Percentiles rank a stretch among this genome's conserved stretches.
Conservation (phyloP, 1,284 basidiomycete genomes). For the Filobasidium uniguttulatum region DNA sequence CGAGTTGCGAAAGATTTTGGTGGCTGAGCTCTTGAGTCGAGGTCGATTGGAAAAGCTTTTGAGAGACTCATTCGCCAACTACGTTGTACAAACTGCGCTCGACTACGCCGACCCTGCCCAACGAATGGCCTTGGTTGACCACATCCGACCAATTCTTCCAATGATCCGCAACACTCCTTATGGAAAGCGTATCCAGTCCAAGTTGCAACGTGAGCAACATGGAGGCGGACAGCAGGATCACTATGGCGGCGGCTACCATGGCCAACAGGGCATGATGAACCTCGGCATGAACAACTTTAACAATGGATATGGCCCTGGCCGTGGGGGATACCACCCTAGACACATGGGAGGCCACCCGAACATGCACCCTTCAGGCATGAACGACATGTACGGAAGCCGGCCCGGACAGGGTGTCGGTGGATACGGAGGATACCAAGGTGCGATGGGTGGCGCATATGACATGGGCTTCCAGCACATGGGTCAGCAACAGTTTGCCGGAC, state of each 20-base stretch:
- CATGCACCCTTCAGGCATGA: conserved; percentile 38
- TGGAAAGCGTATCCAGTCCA: conserved; percentile 94
- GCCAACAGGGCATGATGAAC: conserved; percentile 41
- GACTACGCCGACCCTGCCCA: conserved; percentile 87
- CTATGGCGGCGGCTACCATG: conserved; percentile 44
- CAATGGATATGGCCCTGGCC: conserved; percentile 13
- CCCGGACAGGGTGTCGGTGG: conserved; percentile 11
- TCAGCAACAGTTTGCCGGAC: conserved; percentile 6
- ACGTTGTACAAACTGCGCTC: conserved; percentile 85
- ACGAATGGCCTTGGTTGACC: conserved; percentile 63
- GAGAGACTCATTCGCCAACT: conserved; percentile 86
- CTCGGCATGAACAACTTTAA: conserved; percentile 14
- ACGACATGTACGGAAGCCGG: conserved; percentile 32
- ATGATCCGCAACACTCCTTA: conserved; percentile 94
- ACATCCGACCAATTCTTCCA: conserved; percentile 89
- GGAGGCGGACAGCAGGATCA: conserved; percentile 39
- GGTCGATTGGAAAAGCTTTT: conserved; percentile 88
- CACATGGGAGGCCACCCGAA: conserved; percentile 33
- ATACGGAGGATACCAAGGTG: conserved; percentile 14
- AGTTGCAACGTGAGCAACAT: conserved; percentile 80
- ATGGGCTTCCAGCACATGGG: conserved; percentile 11
- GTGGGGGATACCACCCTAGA: conserved; percentile 21
- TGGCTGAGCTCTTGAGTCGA: conserved; percentile 90
- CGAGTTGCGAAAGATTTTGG: conserved; percentile 80
- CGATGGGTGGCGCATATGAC: conserved; percentile 9